Evolutionary conservation across 2,329 filamentous ascomycete species (phyloP).

Genomic region (Aspergillus sp.): DNA sequence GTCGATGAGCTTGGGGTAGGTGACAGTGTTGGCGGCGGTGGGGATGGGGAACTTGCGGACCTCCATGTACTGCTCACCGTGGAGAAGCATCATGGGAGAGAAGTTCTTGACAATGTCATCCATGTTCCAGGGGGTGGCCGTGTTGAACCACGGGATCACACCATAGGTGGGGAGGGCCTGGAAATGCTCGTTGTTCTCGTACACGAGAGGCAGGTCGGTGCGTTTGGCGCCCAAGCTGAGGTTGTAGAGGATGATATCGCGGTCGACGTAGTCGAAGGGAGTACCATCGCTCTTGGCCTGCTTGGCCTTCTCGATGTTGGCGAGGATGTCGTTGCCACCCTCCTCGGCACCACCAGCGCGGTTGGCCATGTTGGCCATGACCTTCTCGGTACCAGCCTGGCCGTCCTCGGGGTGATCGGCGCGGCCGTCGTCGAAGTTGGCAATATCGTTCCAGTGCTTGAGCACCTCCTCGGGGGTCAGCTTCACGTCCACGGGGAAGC

Average conservation of each 20-base stretch:
- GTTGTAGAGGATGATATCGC: constrained; percentile 92
- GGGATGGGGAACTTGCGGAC: constrained; percentile 89
- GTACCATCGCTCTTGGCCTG: constrained; percentile 68
- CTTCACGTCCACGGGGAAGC: constrained; percentile 82
- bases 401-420: constrained; percentile 81
- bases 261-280: constrained; percentile 78
- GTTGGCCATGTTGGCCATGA: constrained; percentile 84
- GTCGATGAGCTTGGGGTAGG: constrained; percentile 78
- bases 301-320: constrained; percentile 73
- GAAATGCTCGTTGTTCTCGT: constrained; percentile 88
- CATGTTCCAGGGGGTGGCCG: constrained; percentile 74
- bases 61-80: constrained; percentile 98
- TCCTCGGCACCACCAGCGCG: constrained; percentile 49
- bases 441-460: constrained; percentile 72
- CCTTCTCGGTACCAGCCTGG: constrained; percentile 73
- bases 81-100: constrained; percentile 96
- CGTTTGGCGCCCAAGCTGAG: constrained; percentile 89
- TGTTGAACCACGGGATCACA: constrained; percentile 90
- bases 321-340: constrained; percentile 63
- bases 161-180: constrained; percentile 93
- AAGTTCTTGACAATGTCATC: constrained; percentile 90
- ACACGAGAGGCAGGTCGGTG: constrained; percentile 81
- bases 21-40: constrained; percentile 73
- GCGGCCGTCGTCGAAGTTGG: constrained; percentile 82
- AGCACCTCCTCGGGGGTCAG: constrained; percentile 82